Percentiles rank a stretch among this genome's conserved stretches.
These are phyloP conservation scores for Puccinellia tenuiflora DNA, from an alignment of 176 grass and related monocot genomes.

Conservation along the genomic window DNA sequence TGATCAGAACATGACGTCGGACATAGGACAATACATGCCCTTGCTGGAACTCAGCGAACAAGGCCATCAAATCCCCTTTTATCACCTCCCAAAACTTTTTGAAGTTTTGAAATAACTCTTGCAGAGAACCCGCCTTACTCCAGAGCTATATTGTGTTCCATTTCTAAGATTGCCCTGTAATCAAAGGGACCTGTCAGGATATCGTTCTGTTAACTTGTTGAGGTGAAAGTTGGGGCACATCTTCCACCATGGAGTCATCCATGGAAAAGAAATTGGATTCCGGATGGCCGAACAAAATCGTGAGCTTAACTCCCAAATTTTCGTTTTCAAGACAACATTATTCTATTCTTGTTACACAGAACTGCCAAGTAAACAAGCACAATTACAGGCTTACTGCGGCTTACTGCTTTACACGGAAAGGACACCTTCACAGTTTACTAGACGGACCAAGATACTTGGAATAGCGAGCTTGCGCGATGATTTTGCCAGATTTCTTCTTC, in stretches of 20 bases:
- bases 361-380: not conserved
- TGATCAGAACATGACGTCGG: too few species aligned
- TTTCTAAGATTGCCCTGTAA: not conserved
- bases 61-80: too few species aligned
- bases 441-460: constrained; percentile 78
- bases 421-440: constrained; percentile 52
- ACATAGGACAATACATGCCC: too few species aligned
- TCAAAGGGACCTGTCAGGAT: not conserved
- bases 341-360: not conserved
- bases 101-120: too few species aligned
- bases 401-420: not conserved
- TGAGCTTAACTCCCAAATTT: not conserved
- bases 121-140: too few species aligned
- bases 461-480: constrained; percentile 81
- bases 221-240: not conserved
- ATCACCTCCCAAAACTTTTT: too few species aligned
- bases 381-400: not conserved
- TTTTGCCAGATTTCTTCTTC: constrained; percentile 78
- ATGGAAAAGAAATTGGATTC: not conserved
- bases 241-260: not conserved
- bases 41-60: too few species aligned
- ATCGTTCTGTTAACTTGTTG: not conserved
- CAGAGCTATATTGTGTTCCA: not conserved
- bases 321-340: not conserved
- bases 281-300: not conserved